phyloP scores from a whole-genome alignment of 305 asterid species.

The Petunia hybrid region DNA sequence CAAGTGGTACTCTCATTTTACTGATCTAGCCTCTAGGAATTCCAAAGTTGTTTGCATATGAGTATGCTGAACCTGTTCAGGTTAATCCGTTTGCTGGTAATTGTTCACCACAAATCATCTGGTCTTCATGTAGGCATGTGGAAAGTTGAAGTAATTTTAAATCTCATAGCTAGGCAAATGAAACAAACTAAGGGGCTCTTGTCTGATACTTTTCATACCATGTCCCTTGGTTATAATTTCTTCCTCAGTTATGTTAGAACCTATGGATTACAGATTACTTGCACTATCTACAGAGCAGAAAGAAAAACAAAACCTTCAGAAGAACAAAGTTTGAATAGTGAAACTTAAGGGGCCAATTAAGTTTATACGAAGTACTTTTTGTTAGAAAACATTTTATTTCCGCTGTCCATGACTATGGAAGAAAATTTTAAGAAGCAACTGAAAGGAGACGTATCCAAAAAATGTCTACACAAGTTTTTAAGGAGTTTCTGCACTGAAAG shows the following conservation, averaged over 20 bases:
- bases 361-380: neutral
- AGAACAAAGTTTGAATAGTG: neutral
- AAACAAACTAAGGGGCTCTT: neutral
- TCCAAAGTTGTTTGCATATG: neutral
- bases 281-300: neutral
- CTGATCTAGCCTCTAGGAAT: neutral
- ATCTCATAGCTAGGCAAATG: neutral
- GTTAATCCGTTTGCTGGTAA: neutral
- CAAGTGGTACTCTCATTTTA: neutral
- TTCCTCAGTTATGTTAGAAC: neutral
- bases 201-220: neutral
- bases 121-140: too few relatives aligned
- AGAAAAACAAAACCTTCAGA: constrained; percentile 7
- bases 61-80: neutral
- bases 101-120: neutral
- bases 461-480: neutral
- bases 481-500: neutral
- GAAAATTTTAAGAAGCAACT: neutral
- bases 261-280: neutral
- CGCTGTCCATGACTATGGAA: neutral
- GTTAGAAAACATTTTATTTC: neutral
- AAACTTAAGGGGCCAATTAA: neutral
- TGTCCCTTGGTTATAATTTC: neutral
- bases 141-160: neutral
- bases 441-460: neutral